Evolutionary conservation across 2,329 filamentous ascomycete genomes (phyloP), one percentile per base, ranked within the genome.

Genomic region (Metarhizium robertsii): DNA sequence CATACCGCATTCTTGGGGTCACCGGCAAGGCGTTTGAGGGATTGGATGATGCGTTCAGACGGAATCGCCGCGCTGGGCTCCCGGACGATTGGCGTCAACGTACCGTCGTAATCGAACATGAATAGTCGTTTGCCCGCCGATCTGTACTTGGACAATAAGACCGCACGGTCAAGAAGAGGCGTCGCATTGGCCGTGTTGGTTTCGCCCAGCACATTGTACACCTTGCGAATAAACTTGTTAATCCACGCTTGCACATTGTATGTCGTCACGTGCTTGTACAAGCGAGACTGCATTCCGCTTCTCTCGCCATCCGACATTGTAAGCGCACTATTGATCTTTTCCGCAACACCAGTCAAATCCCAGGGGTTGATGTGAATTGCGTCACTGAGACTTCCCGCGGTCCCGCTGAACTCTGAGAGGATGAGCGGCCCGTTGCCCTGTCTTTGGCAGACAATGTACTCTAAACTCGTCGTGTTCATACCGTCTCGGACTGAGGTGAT

Each of bases 81-180:
- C 62, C 88, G 87, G 55, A 97, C 94, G 64, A 99, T 97, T 0
- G 92, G 90, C 3, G 94, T 97, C 54, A 99, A 80, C 0, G 94
- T 99, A 50, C 94, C 94, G 68, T 99, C 94, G 66, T 99, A 99
- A 73, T 99, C 94, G 67, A 97, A 96, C 89, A 99, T 92, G 76
- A 97, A 96, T 3, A 99, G 78, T 11, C 94, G 85, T 71, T 88
- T 90, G 59, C 81, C 81, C 3, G 90, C 85, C 43, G 80, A 75
- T 58, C 84, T 83, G 71, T 96, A 97, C 58, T 86, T 85, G 54
- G 79, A 75, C 42, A 95, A 75, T 61, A 96, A 72, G 59, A 83
- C 78, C 3, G 84, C 78, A 40, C 85, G 85, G 67, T 97, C 91
- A 20, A 97, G 81, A 2, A 87, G 79, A 0, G 92, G 92, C 1